Conservation (phyloP, 2,329 filamentous ascomycete species). For the Bisporella sp. region DNA sequence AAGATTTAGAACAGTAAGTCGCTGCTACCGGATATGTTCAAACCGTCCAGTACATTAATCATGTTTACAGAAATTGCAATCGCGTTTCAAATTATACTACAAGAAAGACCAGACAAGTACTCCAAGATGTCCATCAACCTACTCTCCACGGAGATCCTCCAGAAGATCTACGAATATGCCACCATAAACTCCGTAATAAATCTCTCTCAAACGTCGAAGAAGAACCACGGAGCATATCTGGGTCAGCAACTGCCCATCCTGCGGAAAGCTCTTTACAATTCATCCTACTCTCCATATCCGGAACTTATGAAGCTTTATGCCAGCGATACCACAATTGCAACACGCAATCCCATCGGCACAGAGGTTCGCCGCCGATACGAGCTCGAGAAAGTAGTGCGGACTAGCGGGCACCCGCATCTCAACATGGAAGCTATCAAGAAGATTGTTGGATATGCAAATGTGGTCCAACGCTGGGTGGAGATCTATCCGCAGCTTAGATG, state of each 20-base stretch:
- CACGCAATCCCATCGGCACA: conserved; percentile 21
- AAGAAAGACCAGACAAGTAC: conserved; percentile 3
- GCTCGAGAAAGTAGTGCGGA: conserved; percentile 18
- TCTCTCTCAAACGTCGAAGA: conserved; percentile 22
- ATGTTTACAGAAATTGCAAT: neutral
- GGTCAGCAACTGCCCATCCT: conserved; percentile 20
- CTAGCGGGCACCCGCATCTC: conserved; percentile 15
- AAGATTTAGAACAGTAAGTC: conserved; percentile 12
- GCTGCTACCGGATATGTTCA: neutral
- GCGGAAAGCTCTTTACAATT: conserved; percentile 19
- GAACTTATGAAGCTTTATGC: conserved; percentile 22
- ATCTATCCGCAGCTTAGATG: conserved; percentile 26
- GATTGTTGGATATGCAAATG: conserved; percentile 23
- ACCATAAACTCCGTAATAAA: conserved; percentile 22
- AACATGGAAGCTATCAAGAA: conserved; percentile 23
- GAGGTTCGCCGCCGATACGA: conserved; percentile 21
- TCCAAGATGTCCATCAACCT: conserved; percentile 21
- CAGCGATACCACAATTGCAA: conserved; percentile 22
- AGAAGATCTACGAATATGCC: conserved; percentile 24
- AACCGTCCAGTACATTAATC: neutral
- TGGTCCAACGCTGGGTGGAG: conserved; percentile 24
- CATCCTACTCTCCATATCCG: conserved; percentile 19
- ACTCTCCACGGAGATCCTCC: conserved; percentile 26
- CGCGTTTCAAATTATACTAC: neutral
- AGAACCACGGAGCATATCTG: conserved; percentile 19